These are phyloP conservation scores for Sphaerulina musiva DNA, from an alignment of 2,329 filamentous ascomycete genomes.

Conservation along the genomic window DNA sequence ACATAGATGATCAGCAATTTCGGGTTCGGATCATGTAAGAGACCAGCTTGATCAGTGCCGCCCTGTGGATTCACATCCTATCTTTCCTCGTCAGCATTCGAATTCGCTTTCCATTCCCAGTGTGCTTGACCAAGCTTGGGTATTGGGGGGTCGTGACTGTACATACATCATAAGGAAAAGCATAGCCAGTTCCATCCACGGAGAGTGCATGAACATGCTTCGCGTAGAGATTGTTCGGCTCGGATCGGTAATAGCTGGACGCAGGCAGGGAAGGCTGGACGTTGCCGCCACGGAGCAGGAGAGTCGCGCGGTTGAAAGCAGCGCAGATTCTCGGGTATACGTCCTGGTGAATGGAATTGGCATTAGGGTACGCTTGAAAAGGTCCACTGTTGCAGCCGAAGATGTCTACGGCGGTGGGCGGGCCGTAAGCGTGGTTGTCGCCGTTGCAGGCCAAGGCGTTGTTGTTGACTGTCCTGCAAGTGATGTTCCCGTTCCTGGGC, in stretches of 20 bases:
- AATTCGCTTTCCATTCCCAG: constrained; percentile 27
- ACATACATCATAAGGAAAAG: constrained; percentile 61
- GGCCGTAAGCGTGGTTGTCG: constrained; percentile 44
- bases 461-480: constrained; percentile 42
- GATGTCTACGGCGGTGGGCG: constrained; percentile 57
- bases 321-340: constrained; percentile 67
- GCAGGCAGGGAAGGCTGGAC: constrained; percentile 38
- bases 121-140: too few species aligned
- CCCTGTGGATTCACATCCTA: constrained; percentile 20
- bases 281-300: constrained; percentile 48
- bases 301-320: constrained; percentile 66
- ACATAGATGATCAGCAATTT: constrained; percentile 41
- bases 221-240: constrained; percentile 47
- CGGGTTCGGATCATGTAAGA: constrained; percentile 40
- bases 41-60: constrained; percentile 46
- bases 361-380: constrained; percentile 43
- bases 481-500: constrained; percentile 51
- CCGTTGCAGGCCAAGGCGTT: constrained; percentile 35
- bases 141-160: too few species aligned
- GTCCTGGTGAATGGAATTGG: constrained; percentile 43
- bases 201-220: constrained; percentile 55
- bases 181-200: constrained; percentile 55
- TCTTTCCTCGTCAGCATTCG: background rate
- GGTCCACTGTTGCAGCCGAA: constrained; percentile 61
- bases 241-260: constrained; percentile 26